Percentiles rank a stretch among this genome's conserved stretches.
Conservation (phyloP, 768 basidiomycete species). For the Sistotremastrum niveocremeum region DNA sequence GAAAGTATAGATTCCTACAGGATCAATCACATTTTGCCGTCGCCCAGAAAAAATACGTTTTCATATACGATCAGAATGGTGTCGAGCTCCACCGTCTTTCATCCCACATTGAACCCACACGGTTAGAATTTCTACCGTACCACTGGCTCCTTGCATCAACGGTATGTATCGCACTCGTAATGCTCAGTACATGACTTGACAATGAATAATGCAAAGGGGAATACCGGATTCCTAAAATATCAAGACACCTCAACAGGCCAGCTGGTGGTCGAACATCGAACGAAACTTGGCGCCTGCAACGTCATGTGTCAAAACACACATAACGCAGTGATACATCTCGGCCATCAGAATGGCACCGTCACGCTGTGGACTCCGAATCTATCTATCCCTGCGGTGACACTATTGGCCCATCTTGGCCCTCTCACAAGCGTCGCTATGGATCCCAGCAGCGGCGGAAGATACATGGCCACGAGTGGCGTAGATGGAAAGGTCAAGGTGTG, state of each 20-base stretch:
- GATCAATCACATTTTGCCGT: slow-evolving; percentile 90
- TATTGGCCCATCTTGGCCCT: slow-evolving; percentile 84
- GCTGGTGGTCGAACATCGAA: slow-evolving; percentile 75
- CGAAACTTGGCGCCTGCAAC: slow-evolving; percentile 73
- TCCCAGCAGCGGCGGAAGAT: slow-evolving; percentile 71
- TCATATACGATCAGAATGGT: slow-evolving; percentile 89
- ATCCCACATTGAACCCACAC: slow-evolving; percentile 76
- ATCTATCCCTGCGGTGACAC: slow-evolving; percentile 79
- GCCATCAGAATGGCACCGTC: slow-evolving; percentile 91
- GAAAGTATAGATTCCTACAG: slow-evolving; percentile 59
- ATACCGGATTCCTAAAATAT: slow-evolving; percentile 86
- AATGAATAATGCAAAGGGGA: slow-evolving; percentile 38
- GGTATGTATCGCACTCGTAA: slow-evolving; percentile 29
- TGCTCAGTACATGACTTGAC: neutral
- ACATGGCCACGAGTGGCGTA: slow-evolving; percentile 81
- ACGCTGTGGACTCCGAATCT: slow-evolving; percentile 96
- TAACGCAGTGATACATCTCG: slow-evolving; percentile 88
- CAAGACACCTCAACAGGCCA: slow-evolving; percentile 93
- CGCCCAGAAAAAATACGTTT: slow-evolving; percentile 91
- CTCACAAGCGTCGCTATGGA: slow-evolving; percentile 73
- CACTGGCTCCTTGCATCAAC: slow-evolving; percentile 87
- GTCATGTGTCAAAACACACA: slow-evolving; percentile 86
- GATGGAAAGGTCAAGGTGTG: slow-evolving; percentile 90
- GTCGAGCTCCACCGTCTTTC: slow-evolving; percentile 83
- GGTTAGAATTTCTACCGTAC: slow-evolving; percentile 86